Evolutionary conservation across 2,329 filamentous ascomycete species (phyloP).

Genomic region (Exophiala sp.): DNA sequence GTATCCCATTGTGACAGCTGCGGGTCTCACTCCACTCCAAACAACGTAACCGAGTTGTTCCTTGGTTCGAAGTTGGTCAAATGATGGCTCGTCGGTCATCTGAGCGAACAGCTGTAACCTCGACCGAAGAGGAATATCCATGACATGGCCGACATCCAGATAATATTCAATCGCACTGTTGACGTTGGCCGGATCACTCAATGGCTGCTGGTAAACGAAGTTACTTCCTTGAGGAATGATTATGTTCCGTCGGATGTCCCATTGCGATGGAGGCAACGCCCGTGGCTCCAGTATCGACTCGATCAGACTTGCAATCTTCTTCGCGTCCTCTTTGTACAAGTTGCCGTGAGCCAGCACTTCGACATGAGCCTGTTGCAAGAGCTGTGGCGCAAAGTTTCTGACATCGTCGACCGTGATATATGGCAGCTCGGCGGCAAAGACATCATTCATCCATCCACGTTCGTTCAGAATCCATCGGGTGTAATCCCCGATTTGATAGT

Average conservation of each 20-base stretch:
- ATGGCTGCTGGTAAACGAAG: conserved; percentile 70
- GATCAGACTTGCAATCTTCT: conserved; percentile 76
- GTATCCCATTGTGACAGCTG: conserved; percentile 75
- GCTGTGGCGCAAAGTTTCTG: conserved; percentile 68
- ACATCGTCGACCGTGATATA: conserved; percentile 69
- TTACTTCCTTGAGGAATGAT: conserved; percentile 74
- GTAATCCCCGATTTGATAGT: conserved; percentile 78
- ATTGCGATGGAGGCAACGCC: conserved; percentile 67
- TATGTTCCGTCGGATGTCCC: conserved; percentile 70
- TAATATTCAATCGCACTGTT: conserved; percentile 80
- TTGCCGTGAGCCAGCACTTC: conserved; percentile 89
- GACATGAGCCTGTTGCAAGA: conserved; percentile 77
- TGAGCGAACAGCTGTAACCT: conserved; percentile 78
- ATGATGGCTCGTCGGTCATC: conserved; percentile 86
- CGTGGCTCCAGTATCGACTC: conserved; percentile 71
- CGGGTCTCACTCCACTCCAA: conserved; percentile 68
- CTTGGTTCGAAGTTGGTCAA: conserved; percentile 91
- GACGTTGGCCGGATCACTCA: conserved; percentile 83
- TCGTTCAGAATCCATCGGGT: conserved; percentile 74
- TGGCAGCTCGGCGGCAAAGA: conserved; percentile 70
- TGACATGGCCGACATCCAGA: conserved; percentile 62
- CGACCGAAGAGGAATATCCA: conserved; percentile 64
- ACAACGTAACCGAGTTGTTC: conserved; percentile 95
- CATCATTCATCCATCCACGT: conserved; percentile 69
- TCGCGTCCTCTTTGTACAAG: conserved; percentile 84